phyloP scores from a whole-genome alignment of 2,329 filamentous ascomycete genomes.

The Calcarisporium arbuscula region DNA sequence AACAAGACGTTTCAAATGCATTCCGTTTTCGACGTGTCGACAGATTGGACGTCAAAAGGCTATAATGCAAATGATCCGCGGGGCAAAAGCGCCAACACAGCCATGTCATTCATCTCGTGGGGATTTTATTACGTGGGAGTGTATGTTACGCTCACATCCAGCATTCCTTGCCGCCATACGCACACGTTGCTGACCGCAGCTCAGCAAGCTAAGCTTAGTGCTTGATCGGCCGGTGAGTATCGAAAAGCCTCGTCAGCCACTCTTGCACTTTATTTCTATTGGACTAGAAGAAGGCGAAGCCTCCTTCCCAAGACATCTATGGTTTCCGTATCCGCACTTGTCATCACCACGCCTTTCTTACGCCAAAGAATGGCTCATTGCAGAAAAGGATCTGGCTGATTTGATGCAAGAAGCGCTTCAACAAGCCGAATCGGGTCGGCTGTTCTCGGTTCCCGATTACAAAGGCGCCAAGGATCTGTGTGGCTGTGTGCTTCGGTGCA shows the following conservation, averaged over 20 bases:
- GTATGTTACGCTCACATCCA: too few species aligned
- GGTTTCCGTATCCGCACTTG: conserved; percentile 9
- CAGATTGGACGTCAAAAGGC: conserved; percentile 3
- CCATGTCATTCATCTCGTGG: too few species aligned
- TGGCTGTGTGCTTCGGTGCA: conserved; percentile 1
- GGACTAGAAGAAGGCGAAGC: neutral
- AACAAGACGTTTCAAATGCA: neutral
- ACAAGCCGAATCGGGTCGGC: neutral
- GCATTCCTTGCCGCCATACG: too few species aligned
- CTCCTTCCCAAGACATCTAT: conserved; percentile 4
- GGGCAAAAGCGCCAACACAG: too few species aligned
- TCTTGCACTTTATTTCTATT: too few species aligned
- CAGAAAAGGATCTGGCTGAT: conserved; percentile 5
- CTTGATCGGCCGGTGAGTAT: too few species aligned
- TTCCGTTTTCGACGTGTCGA: too few species aligned
- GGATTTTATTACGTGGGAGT: too few species aligned
- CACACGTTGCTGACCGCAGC: too few species aligned
- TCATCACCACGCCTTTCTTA: conserved; percentile 1
- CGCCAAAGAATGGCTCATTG: neutral
- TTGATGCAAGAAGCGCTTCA: conserved; percentile 4
- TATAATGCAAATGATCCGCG: too few species aligned
- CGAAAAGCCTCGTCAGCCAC: too few species aligned
- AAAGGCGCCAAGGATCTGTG: conserved; percentile 4
- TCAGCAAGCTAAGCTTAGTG: too few species aligned
- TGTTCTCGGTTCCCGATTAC: conserved; percentile 3